Conservation (phyloP, 495 filamentous ascomycete species). For the Aspergillus egyptiacus region DNA sequence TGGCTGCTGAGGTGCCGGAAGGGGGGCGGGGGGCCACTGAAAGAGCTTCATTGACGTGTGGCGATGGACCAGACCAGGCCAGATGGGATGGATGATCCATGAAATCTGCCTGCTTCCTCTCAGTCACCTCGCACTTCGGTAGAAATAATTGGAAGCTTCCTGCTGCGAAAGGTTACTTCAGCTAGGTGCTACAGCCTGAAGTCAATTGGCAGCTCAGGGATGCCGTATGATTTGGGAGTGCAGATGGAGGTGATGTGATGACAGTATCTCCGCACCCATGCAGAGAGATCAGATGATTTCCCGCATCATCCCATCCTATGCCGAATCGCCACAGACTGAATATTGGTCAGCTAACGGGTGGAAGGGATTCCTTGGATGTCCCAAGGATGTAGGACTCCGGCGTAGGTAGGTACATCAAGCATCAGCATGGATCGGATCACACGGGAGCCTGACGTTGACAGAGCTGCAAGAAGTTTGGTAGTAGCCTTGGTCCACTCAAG, state of each 20-base stretch:
- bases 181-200: neutral
- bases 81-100: slow-evolving; percentile 23
- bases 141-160: neutral
- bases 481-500: neutral
- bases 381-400: neutral
- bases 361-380: neutral
- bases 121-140: no score
- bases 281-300: slow-evolving; percentile 12
- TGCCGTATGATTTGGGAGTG: slow-evolving; percentile 6
- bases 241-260: no score
- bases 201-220: neutral
- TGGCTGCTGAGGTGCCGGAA: neutral
- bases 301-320: slow-evolving; percentile 8
- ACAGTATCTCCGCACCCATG: slow-evolving; percentile 13
- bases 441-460: slow-evolving; percentile 35
- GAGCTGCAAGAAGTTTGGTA: slow-evolving; percentile 2
- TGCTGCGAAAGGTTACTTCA: neutral
- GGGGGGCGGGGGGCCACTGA: slow-evolving; percentile 11
- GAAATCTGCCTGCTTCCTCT: slow-evolving; percentile 9
- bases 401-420: neutral
- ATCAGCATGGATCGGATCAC: slow-evolving; percentile 21
- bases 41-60: no score
- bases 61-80: no score
- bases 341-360: no score
- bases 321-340: no score